Evolutionary conservation across 208 protist genomes (phyloP).

Genomic region (Angomonas desouzai): DNA sequence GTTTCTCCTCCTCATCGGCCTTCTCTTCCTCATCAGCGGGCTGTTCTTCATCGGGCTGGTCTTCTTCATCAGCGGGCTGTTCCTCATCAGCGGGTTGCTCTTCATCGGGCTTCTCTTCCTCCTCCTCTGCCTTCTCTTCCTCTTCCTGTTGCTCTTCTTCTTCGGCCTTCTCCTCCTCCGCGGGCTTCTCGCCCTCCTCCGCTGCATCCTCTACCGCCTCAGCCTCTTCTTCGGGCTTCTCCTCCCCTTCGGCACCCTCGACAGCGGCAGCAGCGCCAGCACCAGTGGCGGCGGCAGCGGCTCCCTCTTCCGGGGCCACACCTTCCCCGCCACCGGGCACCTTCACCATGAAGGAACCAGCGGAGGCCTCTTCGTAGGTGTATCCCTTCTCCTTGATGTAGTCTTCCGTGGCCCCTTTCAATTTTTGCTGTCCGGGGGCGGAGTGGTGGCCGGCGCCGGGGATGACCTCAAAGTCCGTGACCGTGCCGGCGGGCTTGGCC

Average conservation of each 20-base stretch:
- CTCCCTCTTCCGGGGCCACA: slow-evolving; percentile 16
- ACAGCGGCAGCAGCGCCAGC: background rate
- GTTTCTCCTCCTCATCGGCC: background rate
- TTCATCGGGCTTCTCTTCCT: background rate
- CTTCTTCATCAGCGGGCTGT: background rate
- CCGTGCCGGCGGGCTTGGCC: slow-evolving; percentile 23
- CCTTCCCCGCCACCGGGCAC: slow-evolving; percentile 25
- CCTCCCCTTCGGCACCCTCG: background rate
- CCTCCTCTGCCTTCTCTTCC: background rate
- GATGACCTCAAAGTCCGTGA: slow-evolving; percentile 41
- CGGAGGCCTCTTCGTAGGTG: slow-evolving; percentile 30
- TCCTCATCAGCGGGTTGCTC: background rate
- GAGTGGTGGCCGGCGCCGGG: slow-evolving; percentile 58
- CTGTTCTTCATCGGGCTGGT: background rate
- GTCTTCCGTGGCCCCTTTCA: slow-evolving; percentile 33
- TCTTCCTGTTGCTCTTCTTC: background rate
- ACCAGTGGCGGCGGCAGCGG: slow-evolving; percentile 8
- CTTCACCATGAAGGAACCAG: slow-evolving; percentile 33
- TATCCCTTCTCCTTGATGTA: slow-evolving; percentile 34
- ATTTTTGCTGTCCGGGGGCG: slow-evolving; percentile 30
- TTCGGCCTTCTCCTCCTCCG: background rate
- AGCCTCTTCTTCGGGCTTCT: slow-evolving; percentile 6
- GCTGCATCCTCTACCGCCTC: slow-evolving; percentile 10
- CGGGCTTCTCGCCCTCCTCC: slow-evolving; percentile 5
- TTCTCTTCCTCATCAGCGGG: background rate